Conservation (phyloP, 2,329 filamentous ascomycete genomes). For the Scopulariopsis brevicaulis region DNA sequence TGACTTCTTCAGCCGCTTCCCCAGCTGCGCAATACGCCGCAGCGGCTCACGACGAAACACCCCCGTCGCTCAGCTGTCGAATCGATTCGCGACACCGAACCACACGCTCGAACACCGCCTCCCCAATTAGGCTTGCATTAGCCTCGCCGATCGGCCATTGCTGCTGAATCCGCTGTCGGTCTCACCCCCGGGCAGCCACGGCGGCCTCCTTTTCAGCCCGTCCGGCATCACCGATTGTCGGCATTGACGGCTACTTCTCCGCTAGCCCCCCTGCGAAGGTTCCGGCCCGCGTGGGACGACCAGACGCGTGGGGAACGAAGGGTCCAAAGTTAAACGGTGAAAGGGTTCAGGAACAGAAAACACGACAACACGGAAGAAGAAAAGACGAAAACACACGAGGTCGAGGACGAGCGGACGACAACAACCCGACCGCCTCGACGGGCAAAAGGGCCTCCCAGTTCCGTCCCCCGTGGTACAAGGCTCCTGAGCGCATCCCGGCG, state of each 20-base stretch:
- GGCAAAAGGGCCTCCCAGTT: background rate
- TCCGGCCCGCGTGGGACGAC: background rate
- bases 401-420: background rate
- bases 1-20: background rate
- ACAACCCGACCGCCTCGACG: background rate
- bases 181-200: background rate
- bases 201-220: background rate
- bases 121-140: background rate
- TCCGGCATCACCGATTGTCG: background rate
- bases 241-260: background rate
- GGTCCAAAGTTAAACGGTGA: background rate
- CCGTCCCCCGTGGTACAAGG: constrained; percentile 4
- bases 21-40: background rate
- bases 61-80: background rate
- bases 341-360: background rate
- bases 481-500: background rate
- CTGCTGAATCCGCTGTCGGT: background rate
- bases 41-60: background rate
- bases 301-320: background rate
- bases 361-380: background rate
- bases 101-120: background rate
- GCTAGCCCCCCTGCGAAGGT: background rate
- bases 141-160: background rate
- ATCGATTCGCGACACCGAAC: background rate
- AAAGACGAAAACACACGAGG: background rate